Base-by-base conservation (phyloP, 805 yeast species). In the Candida ulmi region DNA sequence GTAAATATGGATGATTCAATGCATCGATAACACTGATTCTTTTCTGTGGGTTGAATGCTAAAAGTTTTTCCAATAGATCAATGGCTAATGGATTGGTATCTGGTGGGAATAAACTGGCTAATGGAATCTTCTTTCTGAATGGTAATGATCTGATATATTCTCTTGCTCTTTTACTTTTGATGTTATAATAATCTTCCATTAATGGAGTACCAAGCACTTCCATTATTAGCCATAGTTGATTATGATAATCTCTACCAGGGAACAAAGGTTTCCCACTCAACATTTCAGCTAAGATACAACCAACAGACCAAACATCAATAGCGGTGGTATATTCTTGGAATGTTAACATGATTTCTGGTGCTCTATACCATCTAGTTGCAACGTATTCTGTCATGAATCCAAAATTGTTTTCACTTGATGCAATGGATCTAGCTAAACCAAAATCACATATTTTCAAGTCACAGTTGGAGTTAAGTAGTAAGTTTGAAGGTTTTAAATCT, bases 311-410 rank as follows among this genome's bases (percentile, higher is more conserved):
- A 13, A 83, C 68, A 54, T 84, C 93, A 43, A 84, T 80, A 1
- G 88, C 86, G 8, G 82, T 77, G 2, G 90, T 74, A 48, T 84
- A 84, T 51, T 80, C 80, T 30, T 84, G 79, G 43, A 75, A 71
- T 1, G 86, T 76, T 21, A 84, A 61, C 91, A 84, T 84, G 41
- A 84, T 81, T 57, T 84, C 93, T 0, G 91, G 91, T 0, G 91
- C 91, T 38, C 93, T 64, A 56, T 84, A 84, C 91, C 91, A 84
- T 50, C 93, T 66, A 8, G 93, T 84, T 3, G 91, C 91, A 4
- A 84, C 93, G 48, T 84, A 84, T 55, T 84, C 91, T 0, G 91
- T 84, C 65, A 83, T 66, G 46, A 73, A 72, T 0, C 82, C 74
- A 28, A 72, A 66, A 43, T 69, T 55, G 33, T 69, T 66, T 45